Evolutionary conservation across 805 yeast species (phyloP).

Genomic region (Zygosaccharomyces siamensis): DNA sequence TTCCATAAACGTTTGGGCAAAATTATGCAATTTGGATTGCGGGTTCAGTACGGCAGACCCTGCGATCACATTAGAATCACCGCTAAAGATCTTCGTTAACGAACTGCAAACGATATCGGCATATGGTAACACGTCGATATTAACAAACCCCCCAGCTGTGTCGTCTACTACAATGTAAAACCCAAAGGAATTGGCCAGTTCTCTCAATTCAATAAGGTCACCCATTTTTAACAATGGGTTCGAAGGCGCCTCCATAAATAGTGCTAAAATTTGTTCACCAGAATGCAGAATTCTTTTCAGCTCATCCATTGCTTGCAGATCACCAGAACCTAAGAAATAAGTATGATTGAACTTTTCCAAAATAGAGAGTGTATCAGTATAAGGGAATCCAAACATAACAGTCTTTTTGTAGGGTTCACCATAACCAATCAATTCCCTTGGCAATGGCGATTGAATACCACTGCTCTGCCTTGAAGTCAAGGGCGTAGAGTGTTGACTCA

Average conservation of each 20-base stretch:
- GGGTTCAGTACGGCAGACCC: constrained; percentile 84
- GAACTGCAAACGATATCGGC: constrained; percentile 87
- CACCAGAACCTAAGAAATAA: constrained; percentile 80
- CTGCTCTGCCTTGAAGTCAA: constrained; percentile 7
- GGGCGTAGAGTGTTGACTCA: constrained; percentile 10
- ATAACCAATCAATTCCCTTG: constrained; percentile 20
- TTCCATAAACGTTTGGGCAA: constrained; percentile 35
- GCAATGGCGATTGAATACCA: constrained; percentile 7
- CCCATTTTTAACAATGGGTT: constrained; percentile 90
- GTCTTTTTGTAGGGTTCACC: constrained; percentile 47
- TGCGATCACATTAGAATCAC: constrained; percentile 94
- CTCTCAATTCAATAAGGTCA: constrained; percentile 57
- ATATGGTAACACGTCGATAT: constrained; percentile 72
- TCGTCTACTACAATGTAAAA: constrained; percentile 89
- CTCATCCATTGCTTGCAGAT: constrained; percentile 54
- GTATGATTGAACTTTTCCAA: constrained; percentile 89
- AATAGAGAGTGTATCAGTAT: constrained; percentile 85
- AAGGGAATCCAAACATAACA: constrained; percentile 94
- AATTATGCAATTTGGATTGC: constrained; percentile 43
- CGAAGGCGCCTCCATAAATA: constrained; percentile 92
- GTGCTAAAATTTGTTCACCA: constrained; percentile 65
- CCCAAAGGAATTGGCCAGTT: constrained; percentile 60
- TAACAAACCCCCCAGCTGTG: constrained; percentile 86
- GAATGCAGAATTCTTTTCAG: constrained; percentile 56
- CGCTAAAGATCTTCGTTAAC: constrained; percentile 86